These are phyloP conservation scores for Citrus unshiu DNA, from an alignment of 345 rosid genomes.

Conservation along the genomic window DNA sequence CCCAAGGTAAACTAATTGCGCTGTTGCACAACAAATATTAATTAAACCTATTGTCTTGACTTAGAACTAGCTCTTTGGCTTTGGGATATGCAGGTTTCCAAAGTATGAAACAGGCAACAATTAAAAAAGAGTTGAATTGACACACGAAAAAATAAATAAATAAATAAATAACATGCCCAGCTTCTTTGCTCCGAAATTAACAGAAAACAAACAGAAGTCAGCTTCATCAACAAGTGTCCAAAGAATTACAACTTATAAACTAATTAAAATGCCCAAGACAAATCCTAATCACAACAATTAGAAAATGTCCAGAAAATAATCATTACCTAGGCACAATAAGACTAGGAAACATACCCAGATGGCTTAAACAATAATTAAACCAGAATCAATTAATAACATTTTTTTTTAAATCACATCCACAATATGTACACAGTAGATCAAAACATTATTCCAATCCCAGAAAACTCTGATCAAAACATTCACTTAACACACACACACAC, in stretches of 20 bases:
- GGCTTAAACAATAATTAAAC: constrained; percentile 9
- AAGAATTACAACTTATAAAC: neutral
- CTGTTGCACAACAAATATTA: neutral
- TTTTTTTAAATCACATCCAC: constrained; percentile 4
- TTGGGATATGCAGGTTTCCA: neutral
- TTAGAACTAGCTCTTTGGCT: neutral
- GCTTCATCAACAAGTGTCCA: neutral
- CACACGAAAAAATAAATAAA: neutral
- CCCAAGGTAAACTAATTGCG: neutral
- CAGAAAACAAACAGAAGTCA: neutral
- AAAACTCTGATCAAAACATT: neutral
- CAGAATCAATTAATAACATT: neutral
- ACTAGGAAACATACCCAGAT: constrained; percentile 7
- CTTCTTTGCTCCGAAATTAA: neutral
- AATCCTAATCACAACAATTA: neutral
- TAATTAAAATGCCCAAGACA: neutral
- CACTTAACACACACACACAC: neutral
- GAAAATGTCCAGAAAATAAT: neutral
- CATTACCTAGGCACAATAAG: neutral
- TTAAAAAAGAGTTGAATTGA: neutral
- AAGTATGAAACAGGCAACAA: neutral
- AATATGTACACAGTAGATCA: constrained; percentile 24
- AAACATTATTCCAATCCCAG: constrained; percentile 6
- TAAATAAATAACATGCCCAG: neutral
- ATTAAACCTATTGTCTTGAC: neutral